Base-by-base conservation (phyloP, 306 rosid species). In the Urtica urens region DNA sequence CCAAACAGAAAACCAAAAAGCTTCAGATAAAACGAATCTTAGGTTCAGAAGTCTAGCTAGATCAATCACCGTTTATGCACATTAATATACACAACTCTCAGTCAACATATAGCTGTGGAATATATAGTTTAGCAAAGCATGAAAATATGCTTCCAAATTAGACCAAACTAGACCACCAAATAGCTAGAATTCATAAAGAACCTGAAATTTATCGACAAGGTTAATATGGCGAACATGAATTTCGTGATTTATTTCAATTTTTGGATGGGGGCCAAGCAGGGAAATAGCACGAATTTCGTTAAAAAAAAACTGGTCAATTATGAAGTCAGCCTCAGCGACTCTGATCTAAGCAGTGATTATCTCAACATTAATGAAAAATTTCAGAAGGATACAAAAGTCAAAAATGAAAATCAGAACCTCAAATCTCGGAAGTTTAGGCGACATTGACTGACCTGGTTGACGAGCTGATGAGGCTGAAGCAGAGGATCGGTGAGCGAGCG, bases 381-480 rank as follows among this genome's bases (percentile, higher is more conserved):
- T 47, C 34, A 16, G 17, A 10, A 23, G 2, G 16, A 33, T 12
- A 34, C 17, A 27, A 47, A n/a, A 8, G 49, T 44, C 24, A 53
- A 47, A 47, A 21, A 47, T 10, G 17, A n/a, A 13, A 20, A 23
- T 44, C 7, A 44, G 34, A 20, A 21, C 16, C 11, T 38, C 24
- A 54, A 63, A 6, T 27, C n/a, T 16, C 21, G 0, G 31, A 17
- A 33, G 18, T 39, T 53, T 50, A n/a, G 35, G 8, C 38, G 13
- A n/a, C n/a, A n/a, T n/a, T n/a, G n/a, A n/a, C 39, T 49, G 10
- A 79, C 95, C 99, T 79, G 83, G 52, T 72, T 73, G 55, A 75
- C 75, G 30, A 92, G 94, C 57, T 85, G 99, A 19, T 92, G 99
- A 21, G 99, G 96, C 50, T 77, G 95, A 3, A 92, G 83, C 42